Percentiles rank a stretch among this genome's conserved stretches.
These are phyloP conservation scores for Globisporangium nagaii DNA, from an alignment of 352 stramenopile species.

Conservation along the genomic window DNA sequence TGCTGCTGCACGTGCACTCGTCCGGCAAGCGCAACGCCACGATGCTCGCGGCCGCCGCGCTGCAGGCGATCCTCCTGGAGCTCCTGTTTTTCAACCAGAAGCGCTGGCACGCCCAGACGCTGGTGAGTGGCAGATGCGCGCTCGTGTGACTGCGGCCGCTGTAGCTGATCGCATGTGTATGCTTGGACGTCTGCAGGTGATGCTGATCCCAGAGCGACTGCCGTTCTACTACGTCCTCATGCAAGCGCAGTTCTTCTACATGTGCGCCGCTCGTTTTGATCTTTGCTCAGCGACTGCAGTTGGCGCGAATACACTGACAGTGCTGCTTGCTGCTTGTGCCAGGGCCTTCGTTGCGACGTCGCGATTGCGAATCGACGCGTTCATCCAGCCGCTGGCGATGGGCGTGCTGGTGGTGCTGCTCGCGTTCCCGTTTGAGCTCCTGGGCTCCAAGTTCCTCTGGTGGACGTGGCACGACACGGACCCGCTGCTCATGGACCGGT, in stretches of 20 bases:
- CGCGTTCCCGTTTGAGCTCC: slow-evolving; percentile 64
- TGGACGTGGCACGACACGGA: slow-evolving; percentile 86
- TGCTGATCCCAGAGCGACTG: slow-evolving; percentile 45
- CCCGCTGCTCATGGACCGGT: slow-evolving; percentile 45
- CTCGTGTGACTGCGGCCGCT: not conserved
- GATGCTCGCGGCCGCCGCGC: slow-evolving; percentile 36
- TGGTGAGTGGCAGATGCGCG: slow-evolving; percentile 22
- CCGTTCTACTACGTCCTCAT: slow-evolving; percentile 64
- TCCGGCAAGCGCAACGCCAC: slow-evolving; percentile 72
- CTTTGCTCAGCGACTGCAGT: not conserved
- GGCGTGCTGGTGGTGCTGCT: slow-evolving; percentile 47
- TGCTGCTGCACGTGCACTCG: slow-evolving; percentile 72
- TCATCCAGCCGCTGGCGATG: slow-evolving; percentile 71
- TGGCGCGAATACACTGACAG: not conserved
- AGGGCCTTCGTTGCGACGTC: slow-evolving; percentile 72
- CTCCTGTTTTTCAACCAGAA: slow-evolving; percentile 57
- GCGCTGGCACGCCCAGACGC: slow-evolving; percentile 65
- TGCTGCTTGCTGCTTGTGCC: not conserved
- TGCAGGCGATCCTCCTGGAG: slow-evolving; percentile 54
- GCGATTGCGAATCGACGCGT: slow-evolving; percentile 62
- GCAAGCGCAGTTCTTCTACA: slow-evolving; percentile 75
- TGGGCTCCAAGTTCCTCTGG: slow-evolving; percentile 78
- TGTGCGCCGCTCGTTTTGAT: slow-evolving; percentile 24
- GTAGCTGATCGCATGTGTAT: not conserved
- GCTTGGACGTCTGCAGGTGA: slow-evolving; percentile 22